Evolutionary conservation across 352 stramenopile species (phyloP), one percentile per base, ranked within the genome.

Genomic region (Globisporangium orthogonon): DNA sequence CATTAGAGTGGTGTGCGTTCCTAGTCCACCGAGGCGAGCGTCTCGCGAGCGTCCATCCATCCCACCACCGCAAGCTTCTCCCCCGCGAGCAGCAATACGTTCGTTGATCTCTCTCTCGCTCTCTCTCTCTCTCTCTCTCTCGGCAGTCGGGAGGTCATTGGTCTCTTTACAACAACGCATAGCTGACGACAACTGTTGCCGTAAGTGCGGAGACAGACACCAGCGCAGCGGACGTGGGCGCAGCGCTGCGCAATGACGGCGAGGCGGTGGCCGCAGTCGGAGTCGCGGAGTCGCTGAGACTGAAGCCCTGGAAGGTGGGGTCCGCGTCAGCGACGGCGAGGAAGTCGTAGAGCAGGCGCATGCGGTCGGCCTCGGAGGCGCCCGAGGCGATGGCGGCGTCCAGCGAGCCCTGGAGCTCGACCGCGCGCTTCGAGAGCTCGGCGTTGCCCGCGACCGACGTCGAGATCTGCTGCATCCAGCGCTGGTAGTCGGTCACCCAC

Each of bases 301-400:
- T 52, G 54, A 61, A 61, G 47, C 55, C 55, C 39, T 7, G 9
- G 55, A 61, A 61, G 23, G 28, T 61, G 14, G 55, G 37, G 55
- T 61, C 47, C 23, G 23, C 45, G 37, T 61, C 55, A 1, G 41
- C 47, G 18, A 29, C 40, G 23, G 23, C 17, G 28, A 61, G 40
- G 14, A 61, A 61, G 47, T 61, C 47, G 37, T 61, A 61, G 37
- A 54, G 47, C 37, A 61, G 29, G 13, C 39, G 47, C 55, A 61
- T 61, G 55, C 47, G 55, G 47, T 61, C 55, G 18, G 52, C 47
- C 47, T 61, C 55, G 9, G 46, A 50, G 47, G 46, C 48, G 17
- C 55, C 47, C 10, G 47, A 18, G 48, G 28, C 47, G 35, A 61
- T 28, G 15, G 55, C 55, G 14, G 55, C 47, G 47, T 54, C 55